Base-by-base conservation (phyloP, 169 alveolate species). In the Plasmodium gonderi region DNA sequence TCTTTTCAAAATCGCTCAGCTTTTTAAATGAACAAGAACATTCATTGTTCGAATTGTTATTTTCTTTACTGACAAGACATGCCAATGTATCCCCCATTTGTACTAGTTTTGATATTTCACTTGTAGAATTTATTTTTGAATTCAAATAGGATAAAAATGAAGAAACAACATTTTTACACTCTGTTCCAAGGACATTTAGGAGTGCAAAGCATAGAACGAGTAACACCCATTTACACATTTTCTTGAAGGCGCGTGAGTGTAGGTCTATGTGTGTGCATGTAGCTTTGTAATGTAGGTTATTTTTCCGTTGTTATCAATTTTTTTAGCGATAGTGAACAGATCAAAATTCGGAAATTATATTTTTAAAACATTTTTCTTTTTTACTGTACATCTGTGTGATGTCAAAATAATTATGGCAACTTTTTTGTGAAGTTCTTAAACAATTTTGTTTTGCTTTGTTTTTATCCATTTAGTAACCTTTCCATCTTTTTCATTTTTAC, bases 21-120 rank as follows among this genome's bases (percentile, higher is more conserved):
- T 60, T 89, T 60, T 36, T 89, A 89, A 89, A 89, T 23, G 79
- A 23, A 75, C 94, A 89, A 23, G 81, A 75, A 38, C 94, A 89
- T 89, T 89, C 94, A n/a, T 89, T 78, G 17, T 26, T 17, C 8
- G 69, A 33, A 69, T 31, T 60, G 8, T 60, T 60, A 60, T 60
- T 89, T 12, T 89, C 75, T 54, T 75, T 42, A 89, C 69, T 29
- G 20, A 44, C 64, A 26, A 89, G 65, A 64, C 94, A 89, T 20
- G 77, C 90, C 79, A 89, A 14, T 0, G 85, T 49, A 47, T 89
- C 69, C 0, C 90, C 94, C 89, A 89, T 89, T 78, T 89, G 69
- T 45, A 89, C 69, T 23, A 89, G 69, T 65, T 77, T 89, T 49
- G 90, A 75, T 65, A 89, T 78, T 44, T 89, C 94, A n/a, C 80